These are phyloP conservation scores for Penicillium sp. DNA, from an alignment of 2,329 filamentous ascomycete species.

Conservation along the genomic window DNA sequence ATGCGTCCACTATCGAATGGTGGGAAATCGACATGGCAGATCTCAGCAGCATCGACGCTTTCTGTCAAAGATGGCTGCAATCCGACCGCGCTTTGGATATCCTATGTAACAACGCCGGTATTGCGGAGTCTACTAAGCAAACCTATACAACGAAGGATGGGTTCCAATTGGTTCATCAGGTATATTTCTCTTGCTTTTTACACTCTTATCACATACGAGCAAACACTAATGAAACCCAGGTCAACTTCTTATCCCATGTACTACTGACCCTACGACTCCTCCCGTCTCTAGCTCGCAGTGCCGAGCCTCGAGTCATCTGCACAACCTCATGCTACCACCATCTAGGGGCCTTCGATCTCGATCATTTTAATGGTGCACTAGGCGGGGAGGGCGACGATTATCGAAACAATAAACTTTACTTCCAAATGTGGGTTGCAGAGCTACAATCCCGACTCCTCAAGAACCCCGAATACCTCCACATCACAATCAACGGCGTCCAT, in stretches of 20 bases:
- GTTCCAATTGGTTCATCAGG: constrained; percentile 16
- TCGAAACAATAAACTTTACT: constrained; percentile 17
- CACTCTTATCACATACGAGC: too few species aligned
- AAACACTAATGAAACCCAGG: neutral
- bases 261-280: constrained; percentile 19
- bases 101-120: constrained; percentile 19
- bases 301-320: constrained; percentile 15
- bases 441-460: constrained; percentile 15
- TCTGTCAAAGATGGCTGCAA: constrained; percentile 13
- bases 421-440: constrained; percentile 19
- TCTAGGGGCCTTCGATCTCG: constrained; percentile 13
- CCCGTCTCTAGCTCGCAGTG: constrained; percentile 15
- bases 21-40: constrained; percentile 19
- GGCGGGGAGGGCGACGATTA: constrained; percentile 11
- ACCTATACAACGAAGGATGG: constrained; percentile 14
- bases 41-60: constrained; percentile 15
- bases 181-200: neutral
- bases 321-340: constrained; percentile 19
- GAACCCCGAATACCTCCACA: constrained; percentile 15
- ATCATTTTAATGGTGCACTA: constrained; percentile 8
- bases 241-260: constrained; percentile 19
- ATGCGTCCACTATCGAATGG: constrained; percentile 14
- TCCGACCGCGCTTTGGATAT: constrained; percentile 14
- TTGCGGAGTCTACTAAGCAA: neutral
- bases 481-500: constrained; percentile 19